phyloP scores from a whole-genome alignment of 495 filamentous ascomycete genomes.

The Tuber aestivum region DNA sequence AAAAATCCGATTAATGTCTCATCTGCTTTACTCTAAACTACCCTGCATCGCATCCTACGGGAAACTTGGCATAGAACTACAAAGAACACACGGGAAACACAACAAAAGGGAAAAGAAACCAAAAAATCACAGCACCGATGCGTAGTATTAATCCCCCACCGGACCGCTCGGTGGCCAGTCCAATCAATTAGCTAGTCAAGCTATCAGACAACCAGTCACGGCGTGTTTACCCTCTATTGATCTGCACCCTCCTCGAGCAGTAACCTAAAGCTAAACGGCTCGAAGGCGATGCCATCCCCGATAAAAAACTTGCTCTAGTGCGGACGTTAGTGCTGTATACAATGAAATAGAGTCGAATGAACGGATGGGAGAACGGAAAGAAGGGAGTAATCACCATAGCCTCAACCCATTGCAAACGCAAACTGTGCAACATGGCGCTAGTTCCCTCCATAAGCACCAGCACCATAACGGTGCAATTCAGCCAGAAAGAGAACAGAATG shows the following conservation, averaged over 20 bases:
- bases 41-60: background rate
- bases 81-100: background rate
- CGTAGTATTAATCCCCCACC: background rate
- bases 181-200: background rate
- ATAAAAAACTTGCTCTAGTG: constrained; percentile 78
- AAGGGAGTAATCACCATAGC: constrained; percentile 59
- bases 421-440: constrained; percentile 84
- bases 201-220: background rate
- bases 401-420: constrained; percentile 97
- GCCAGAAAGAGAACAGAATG: constrained; percentile 77
- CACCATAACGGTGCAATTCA: constrained; percentile 59
- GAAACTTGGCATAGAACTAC: background rate
- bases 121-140: background rate
- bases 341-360: background rate
- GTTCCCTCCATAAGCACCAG: constrained; percentile 73
- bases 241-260: constrained; percentile 63
- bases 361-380: background rate
- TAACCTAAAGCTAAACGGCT: constrained; percentile 84
- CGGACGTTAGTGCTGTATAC: constrained; percentile 16
- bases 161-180: background rate
- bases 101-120: background rate
- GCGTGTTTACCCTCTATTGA: background rate
- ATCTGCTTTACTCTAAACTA: background rate
- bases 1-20: background rate
- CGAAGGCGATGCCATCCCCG: constrained; percentile 84